A percentile compares a stretch with the other conserved stretches of the same genome.
Conservation (phyloP, 192 early-diverging fungal genomes). For the Gigaspora rosea region DNA sequence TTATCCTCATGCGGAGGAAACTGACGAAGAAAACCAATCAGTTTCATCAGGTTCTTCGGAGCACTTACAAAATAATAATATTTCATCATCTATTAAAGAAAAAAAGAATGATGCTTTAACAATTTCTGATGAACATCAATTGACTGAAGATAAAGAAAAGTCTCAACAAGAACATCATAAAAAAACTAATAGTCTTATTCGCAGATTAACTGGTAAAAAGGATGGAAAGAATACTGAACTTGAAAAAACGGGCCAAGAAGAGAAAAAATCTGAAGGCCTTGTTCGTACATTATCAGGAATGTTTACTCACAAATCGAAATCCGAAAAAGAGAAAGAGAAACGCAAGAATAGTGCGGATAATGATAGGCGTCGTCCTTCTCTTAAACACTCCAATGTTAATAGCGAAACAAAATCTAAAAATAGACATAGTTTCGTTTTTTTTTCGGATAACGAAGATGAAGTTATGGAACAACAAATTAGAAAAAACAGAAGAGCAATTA, state of each 20-base stretch:
- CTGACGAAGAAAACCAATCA: no score
- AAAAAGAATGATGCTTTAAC: no score
- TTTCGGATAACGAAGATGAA: background rate
- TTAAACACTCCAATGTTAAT: background rate
- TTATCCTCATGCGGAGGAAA: no score
- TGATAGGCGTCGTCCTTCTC: background rate
- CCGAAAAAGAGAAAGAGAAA: background rate
- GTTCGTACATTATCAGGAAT: background rate
- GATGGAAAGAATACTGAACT: background rate
- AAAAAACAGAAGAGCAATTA: background rate
- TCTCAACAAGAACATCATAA: background rate
- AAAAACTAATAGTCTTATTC: conserved; percentile 6
- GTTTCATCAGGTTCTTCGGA: no score
- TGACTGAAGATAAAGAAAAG: background rate
- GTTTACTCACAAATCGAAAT: background rate
- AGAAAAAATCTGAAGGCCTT: background rate
- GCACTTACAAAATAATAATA: no score
- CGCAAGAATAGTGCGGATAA: background rate
- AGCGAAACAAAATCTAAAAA: background rate
- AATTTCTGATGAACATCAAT: no score
- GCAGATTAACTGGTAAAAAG: background rate
- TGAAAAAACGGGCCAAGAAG: background rate
- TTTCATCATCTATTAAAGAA: no score
- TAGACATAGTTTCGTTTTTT: background rate
- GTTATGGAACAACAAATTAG: background rate